Conservation (phyloP, 2,329 filamentous ascomycete species). For the Endoconidiophora polonica region DNA sequence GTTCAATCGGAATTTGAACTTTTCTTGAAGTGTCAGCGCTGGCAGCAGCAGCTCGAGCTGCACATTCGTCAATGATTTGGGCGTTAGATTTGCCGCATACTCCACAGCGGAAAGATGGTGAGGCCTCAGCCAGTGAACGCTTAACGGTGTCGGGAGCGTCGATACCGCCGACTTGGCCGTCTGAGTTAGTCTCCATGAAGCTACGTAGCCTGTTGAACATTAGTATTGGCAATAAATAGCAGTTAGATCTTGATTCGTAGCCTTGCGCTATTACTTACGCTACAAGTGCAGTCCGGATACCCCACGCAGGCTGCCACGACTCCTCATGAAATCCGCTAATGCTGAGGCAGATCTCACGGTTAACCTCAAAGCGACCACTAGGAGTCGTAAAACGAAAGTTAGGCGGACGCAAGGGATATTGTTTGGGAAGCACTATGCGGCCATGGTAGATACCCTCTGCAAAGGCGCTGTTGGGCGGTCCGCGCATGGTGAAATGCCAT, state of each 20-base stretch:
- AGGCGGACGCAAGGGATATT: conserved; percentile 82
- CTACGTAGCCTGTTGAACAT: conserved; percentile 39
- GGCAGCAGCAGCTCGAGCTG: conserved; percentile 31
- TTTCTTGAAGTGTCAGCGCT: conserved; percentile 16
- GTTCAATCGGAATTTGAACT: conserved; percentile 30
- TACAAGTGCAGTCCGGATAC: conserved; percentile 72
- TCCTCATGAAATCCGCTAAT: conserved; percentile 95
- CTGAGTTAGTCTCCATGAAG: conserved; percentile 85
- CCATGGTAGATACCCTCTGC: conserved; percentile 81
- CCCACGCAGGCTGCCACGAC: conserved; percentile 98
- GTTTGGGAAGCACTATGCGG: conserved; percentile 74
- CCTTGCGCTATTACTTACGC: conserved; percentile 25
- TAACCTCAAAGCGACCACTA: conserved; percentile 83
- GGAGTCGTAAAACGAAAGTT: conserved; percentile 93
- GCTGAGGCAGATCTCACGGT: conserved; percentile 88
- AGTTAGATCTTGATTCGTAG: not conserved
- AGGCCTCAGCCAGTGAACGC: conserved; percentile 51
- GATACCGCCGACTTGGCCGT: conserved; percentile 78
- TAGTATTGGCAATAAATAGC: not conserved
- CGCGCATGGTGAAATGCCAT: conserved; percentile 97
- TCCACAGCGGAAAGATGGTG: conserved; percentile 47
- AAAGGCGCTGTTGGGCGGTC: conserved; percentile 68
- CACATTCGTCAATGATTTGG: conserved; percentile 57
- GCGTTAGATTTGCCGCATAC: conserved; percentile 55
- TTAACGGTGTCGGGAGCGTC: conserved; percentile 56